phyloP scores from a whole-genome alignment of 1,139 yeast genomes.

The Yamadazyma aaseri region DNA sequence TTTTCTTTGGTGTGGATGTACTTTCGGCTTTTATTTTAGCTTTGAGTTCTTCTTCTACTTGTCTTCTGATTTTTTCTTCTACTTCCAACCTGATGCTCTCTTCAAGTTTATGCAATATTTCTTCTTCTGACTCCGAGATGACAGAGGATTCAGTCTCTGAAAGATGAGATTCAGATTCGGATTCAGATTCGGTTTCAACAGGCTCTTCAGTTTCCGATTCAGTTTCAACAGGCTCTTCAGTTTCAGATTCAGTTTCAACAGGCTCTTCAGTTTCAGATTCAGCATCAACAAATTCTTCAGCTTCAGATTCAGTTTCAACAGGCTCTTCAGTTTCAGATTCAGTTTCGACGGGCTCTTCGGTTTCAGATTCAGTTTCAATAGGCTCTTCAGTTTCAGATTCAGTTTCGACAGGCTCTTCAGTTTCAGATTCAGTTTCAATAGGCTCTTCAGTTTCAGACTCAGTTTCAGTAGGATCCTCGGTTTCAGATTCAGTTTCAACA shows the following conservation, averaged over 20 bases:
- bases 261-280: constrained; percentile 1
- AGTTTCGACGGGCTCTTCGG: constrained; percentile 1
- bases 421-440: constrained; percentile 1
- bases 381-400: constrained; percentile 1
- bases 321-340: constrained; percentile 4
- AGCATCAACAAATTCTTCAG: no score
- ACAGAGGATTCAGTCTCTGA: constrained; percentile 5
- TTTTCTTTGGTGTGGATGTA: neutral
- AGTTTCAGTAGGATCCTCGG: constrained; percentile 2
- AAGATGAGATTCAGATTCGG: constrained; percentile 5
- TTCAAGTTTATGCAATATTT: neutral
- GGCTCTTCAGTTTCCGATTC: constrained; percentile 4
- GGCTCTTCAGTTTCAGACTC: constrained; percentile 3
- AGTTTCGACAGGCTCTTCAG: no score
- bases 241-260: constrained; percentile 2
- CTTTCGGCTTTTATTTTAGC: constrained; percentile 2
- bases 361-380: constrained; percentile 2
- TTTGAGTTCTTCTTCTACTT: neutral
- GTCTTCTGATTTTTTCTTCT: neutral
- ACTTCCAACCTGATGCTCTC: neutral
- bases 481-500: neutral
- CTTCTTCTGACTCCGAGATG: neutral
- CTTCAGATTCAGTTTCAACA: constrained; percentile 4
- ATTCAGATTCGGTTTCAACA: constrained; percentile 4
- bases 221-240: neutral